A percentile compares a stretch with the other conserved stretches of the same genome.
These are phyloP conservation scores for Euphorbia celastroides DNA, from an alignment of 441 rosid genomes.

Conservation along the genomic window DNA sequence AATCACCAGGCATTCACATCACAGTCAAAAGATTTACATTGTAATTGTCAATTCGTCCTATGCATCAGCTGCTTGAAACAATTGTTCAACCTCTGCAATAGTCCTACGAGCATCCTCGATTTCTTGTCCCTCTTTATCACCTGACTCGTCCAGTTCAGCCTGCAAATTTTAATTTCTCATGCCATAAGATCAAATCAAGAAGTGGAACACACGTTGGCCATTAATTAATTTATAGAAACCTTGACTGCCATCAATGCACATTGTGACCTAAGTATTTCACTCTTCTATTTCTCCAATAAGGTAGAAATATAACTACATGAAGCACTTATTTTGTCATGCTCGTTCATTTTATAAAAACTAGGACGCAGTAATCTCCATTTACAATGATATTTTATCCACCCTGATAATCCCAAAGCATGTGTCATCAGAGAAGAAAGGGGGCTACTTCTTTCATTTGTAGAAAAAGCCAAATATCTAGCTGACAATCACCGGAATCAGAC, in stretches of 20 bases:
- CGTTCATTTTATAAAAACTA: neutral
- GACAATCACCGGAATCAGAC: too few relatives aligned
- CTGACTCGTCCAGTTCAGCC: constrained; percentile 53
- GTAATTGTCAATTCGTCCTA: constrained; percentile 16
- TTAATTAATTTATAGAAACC: neutral
- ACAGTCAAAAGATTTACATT: constrained; percentile 11
- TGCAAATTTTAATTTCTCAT: constrained; percentile 20
- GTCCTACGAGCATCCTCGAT: constrained; percentile 55
- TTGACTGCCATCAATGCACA: neutral
- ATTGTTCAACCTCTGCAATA: constrained; percentile 42
- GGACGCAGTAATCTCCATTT: neutral
- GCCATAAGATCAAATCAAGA: neutral
- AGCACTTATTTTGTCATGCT: neutral
- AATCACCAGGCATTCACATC: constrained; percentile 1
- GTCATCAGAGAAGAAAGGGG: neutral
- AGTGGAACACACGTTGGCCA: neutral
- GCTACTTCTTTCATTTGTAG: neutral
- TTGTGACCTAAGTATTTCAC: neutral
- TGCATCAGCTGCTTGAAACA: constrained; percentile 49
- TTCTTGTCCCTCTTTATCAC: constrained; percentile 48
- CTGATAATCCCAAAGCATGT: neutral
- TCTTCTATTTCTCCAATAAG: constrained; percentile 4
- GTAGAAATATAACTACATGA: neutral
- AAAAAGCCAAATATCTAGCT: neutral
- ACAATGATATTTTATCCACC: neutral